phyloP scores from a whole-genome alignment of 108 stramenopile species.

The Fistulifera pelliculosa region DNA sequence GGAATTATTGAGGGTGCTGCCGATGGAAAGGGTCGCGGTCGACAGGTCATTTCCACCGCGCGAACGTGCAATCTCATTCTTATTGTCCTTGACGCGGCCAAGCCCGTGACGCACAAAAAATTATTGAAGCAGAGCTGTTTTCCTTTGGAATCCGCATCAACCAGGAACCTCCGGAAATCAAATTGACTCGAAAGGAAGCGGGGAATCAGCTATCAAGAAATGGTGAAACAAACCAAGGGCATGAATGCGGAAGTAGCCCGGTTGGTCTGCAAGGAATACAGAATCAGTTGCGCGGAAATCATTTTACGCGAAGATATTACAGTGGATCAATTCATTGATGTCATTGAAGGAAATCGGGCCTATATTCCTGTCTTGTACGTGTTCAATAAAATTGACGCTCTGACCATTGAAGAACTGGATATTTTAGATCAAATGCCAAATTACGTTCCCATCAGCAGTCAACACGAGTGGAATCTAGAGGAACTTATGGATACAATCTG shows the following conservation, averaged over 20 bases:
- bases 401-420: slow-evolving; percentile 96
- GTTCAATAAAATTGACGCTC: slow-evolving; percentile 85
- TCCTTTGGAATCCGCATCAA: slow-evolving; percentile 98
- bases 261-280: slow-evolving; percentile 90
- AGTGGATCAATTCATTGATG: slow-evolving; percentile 92
- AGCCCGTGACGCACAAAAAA: slow-evolving; percentile 97
- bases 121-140: slow-evolving; percentile 94
- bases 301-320: slow-evolving; percentile 89
- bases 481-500: slow-evolving; percentile 91
- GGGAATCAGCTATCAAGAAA: slow-evolving; percentile 90
- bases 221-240: slow-evolving; percentile 75
- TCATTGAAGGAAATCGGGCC: slow-evolving; percentile 78
- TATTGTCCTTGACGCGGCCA: slow-evolving; percentile 88
- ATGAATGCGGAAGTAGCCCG: slow-evolving; percentile 78
- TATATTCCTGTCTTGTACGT: slow-evolving; percentile 89
- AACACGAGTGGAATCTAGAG: slow-evolving; percentile 95
- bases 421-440: slow-evolving; percentile 96
- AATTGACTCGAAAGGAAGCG: slow-evolving; percentile 88
- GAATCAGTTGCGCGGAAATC: slow-evolving; percentile 84
- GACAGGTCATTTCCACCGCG: slow-evolving; percentile 93
- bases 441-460: slow-evolving; percentile 89
- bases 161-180: slow-evolving; percentile 90
- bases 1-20: slow-evolving; percentile 99
- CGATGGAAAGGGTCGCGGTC: slow-evolving; percentile 95
- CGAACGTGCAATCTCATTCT: slow-evolving; percentile 95